Percentiles rank a stretch among this genome's conserved stretches.
Evolutionary conservation across 2,329 filamentous ascomycete species (phyloP).

Genomic region (Pseudomassariella vexata): DNA sequence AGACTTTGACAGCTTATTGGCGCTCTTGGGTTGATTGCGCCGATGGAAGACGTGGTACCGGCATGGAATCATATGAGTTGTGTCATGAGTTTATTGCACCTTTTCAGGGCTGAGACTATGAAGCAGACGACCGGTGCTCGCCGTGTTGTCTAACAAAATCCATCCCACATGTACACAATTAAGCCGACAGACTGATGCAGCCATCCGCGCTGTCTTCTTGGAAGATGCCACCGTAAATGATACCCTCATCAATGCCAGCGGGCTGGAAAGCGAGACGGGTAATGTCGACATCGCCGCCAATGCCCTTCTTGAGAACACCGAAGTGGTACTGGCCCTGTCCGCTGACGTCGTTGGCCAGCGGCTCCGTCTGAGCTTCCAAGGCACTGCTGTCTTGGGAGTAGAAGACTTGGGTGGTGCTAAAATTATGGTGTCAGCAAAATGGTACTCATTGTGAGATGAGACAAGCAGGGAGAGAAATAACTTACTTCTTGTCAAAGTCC

Average conservation of each 20-base stretch:
- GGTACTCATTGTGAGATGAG: neutral
- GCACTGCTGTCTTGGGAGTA: conserved; percentile 44
- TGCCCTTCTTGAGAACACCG: conserved; percentile 56
- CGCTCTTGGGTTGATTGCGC: neutral
- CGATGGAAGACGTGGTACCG: too few species aligned
- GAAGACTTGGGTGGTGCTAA: conserved; percentile 49
- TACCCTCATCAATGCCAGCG: conserved; percentile 42
- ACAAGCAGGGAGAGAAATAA: conserved; percentile 6
- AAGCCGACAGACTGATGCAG: conserved; percentile 30
- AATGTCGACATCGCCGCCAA: conserved; percentile 36
- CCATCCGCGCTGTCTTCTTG: conserved; percentile 39
- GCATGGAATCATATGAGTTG: too few species aligned
- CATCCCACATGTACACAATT: too few species aligned
- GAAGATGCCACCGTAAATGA: conserved; percentile 48
- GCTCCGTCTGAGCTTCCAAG: conserved; percentile 40
- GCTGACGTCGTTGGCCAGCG: conserved; percentile 42
- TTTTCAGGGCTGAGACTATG: too few species aligned
- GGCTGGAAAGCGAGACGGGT: conserved; percentile 42
- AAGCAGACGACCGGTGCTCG: too few species aligned
- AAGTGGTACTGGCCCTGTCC: conserved; percentile 59
- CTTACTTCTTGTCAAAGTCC: conserved; percentile 51
- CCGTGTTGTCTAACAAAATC: too few species aligned
- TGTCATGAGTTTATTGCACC: too few species aligned
- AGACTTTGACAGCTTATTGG: conserved; percentile 25
- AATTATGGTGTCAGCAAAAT: neutral